Base-by-base conservation (phyloP, 1,284 basidiomycete species). In the Amylostereum areolatum region DNA sequence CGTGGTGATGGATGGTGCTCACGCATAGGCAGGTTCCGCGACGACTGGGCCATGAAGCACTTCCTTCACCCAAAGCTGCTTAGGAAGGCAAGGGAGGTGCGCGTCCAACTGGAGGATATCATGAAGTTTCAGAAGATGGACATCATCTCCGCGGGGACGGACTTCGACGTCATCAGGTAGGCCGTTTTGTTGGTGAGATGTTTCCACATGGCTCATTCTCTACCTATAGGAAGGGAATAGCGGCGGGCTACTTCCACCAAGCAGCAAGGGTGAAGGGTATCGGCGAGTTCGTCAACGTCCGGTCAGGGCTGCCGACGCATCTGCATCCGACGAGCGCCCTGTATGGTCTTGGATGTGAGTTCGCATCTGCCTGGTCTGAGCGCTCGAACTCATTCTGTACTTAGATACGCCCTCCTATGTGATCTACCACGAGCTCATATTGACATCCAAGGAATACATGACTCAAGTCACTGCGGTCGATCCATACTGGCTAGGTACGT, bases 201-300 rank as follows among this genome's bases (percentile, higher is more conserved):
- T 40, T 24, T 18, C n/a, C 39, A 40, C 5, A 18, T 18, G 37
- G 18, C 29, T 7, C 1, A 9, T 18, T 30, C 37, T 29, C 46
- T 59, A 37, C 57, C 45, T 30, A 29, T 28, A 93, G 96, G 62
- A 99, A 97, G 79, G 94, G 94, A 25, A 98, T 99, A 60, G 88
- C 93, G 42, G 91, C 95, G 11, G 97, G 96, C 27, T 99, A 98
- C 72, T 99, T 99, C 79, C 97, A 99, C 67, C 97, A 99, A 69
- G 95, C 97, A 1, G 96, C 96, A 7, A 77, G 93, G 55, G 95
- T 97, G 37, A 99, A 98, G 72, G 96, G 96, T 63, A 97, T 99
- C 53, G 97, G 96, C 55, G 97, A 99, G 69, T 99, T 97, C 66
- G 92, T 96, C 53, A 97, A 99, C 66, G 91, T 96, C 58, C 80